phyloP scores from a whole-genome alignment of 345 rosid genomes.

The Iberis pinnata region DNA sequence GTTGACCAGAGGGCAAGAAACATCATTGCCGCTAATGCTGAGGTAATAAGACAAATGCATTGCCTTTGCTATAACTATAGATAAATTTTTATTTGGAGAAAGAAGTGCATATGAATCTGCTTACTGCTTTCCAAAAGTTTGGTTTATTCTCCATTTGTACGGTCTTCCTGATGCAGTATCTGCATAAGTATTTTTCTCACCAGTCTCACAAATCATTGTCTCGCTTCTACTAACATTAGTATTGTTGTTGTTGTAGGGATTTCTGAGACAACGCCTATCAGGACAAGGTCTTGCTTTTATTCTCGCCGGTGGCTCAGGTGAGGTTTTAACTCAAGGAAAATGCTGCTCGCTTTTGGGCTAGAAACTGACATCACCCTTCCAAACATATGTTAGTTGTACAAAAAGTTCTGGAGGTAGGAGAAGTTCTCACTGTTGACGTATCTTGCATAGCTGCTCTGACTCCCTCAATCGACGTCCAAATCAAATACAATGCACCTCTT shows the following conservation, averaged over 20 bases:
- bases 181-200: too few species aligned
- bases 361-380: constrained; percentile 9
- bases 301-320: constrained; percentile 96
- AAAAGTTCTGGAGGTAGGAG: constrained; percentile 91
- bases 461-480: constrained; percentile 63
- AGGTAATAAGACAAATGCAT: constrained; percentile 40
- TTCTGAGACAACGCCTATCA: constrained; percentile 78
- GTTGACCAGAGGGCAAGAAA: constrained; percentile 76
- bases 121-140: too few species aligned
- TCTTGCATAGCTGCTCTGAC: constrained; percentile 83
- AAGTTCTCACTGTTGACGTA: constrained; percentile 72
- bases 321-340: not conserved
- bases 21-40: constrained; percentile 46
- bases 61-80: not conserved
- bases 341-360: not conserved
- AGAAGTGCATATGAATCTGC: too few species aligned
- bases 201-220: too few species aligned
- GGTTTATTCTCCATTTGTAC: too few species aligned
- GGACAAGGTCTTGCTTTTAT: constrained; percentile 98
- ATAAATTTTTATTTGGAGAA: too few species aligned
- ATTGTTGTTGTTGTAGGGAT: constrained; percentile 48
- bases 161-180: too few species aligned
- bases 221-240: too few species aligned
- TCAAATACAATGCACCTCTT: constrained; percentile 70
- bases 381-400: constrained; percentile 55